These are phyloP conservation scores for Daldinia decipiens DNA, from an alignment of 495 filamentous ascomycete species.

Conservation along the genomic window DNA sequence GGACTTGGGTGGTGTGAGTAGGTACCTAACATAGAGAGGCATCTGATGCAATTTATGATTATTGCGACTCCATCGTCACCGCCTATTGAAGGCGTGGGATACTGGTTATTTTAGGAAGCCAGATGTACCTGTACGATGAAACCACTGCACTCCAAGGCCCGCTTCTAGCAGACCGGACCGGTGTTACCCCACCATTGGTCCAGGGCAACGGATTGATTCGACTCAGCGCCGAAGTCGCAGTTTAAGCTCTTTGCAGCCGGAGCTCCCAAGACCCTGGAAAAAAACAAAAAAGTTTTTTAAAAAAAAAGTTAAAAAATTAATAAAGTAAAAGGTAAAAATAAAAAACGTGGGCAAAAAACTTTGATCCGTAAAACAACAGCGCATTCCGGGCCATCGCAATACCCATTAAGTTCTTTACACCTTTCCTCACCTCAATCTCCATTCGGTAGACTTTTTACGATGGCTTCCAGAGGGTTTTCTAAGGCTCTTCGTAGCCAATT, in stretches of 20 bases:
- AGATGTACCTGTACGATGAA: conserved; percentile 23
- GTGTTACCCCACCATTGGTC: conserved; percentile 34
- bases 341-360: conserved; percentile 29
- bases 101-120: neutral
- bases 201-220: conserved; percentile 25
- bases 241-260: conserved; percentile 19
- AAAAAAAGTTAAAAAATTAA: no score
- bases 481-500: conserved; percentile 81
- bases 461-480: conserved; percentile 86
- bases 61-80: conserved; percentile 10
- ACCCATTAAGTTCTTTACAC: conserved; percentile 36
- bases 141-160: conserved; percentile 29
- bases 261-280: conserved; percentile 37
- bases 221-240: conserved; percentile 43
- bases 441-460: conserved; percentile 60
- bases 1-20: no score
- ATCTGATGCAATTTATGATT: no score
- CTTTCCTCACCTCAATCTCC: conserved; percentile 48
- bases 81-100: conserved; percentile 18
- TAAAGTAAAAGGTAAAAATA: conserved; percentile 23
- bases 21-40: no score
- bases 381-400: conserved; percentile 20
- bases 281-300: no score
- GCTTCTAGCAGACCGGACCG: conserved; percentile 27
- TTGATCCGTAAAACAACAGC: conserved; percentile 8